Conservation (phyloP, 164 flowering plant species). For the Umbellularia californica region DNA sequence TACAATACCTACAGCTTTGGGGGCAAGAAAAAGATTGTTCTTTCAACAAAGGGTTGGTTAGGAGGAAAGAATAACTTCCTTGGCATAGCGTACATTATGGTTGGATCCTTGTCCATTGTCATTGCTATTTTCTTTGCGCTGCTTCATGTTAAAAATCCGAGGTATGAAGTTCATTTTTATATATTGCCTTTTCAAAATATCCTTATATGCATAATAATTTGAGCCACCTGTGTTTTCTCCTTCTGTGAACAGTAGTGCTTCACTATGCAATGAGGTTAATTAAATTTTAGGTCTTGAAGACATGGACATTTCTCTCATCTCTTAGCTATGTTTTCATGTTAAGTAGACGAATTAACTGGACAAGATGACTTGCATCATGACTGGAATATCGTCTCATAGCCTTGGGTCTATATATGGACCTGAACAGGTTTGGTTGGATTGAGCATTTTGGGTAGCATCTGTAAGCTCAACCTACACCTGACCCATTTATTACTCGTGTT, state of each 20-base stretch:
- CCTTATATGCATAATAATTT: background rate
- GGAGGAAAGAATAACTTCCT: constrained; percentile 83
- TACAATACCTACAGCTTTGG: constrained; percentile 91
- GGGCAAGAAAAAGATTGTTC: constrained; percentile 72
- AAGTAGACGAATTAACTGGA: background rate
- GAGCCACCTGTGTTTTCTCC: background rate
- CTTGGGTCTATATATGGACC: background rate
- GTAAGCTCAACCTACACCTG: too few species aligned
- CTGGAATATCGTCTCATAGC: background rate
- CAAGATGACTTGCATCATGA: background rate
- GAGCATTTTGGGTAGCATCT: too few species aligned
- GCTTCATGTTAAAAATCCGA: constrained; percentile 62
- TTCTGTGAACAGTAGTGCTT: background rate
- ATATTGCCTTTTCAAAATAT: background rate
- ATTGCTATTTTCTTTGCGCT: constrained; percentile 52
- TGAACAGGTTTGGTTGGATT: background rate
- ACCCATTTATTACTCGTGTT: too few species aligned
- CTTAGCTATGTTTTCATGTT: too few species aligned
- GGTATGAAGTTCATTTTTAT: constrained; percentile 29
- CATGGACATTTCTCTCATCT: background rate
- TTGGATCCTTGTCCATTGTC: constrained; percentile 51
- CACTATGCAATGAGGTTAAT: background rate
- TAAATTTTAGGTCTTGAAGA: background rate
- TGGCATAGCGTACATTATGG: constrained; percentile 55
- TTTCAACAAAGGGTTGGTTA: constrained; percentile 77